Conservation (phyloP, 164 flowering plant species). For the Umbilicus rupestris region DNA sequence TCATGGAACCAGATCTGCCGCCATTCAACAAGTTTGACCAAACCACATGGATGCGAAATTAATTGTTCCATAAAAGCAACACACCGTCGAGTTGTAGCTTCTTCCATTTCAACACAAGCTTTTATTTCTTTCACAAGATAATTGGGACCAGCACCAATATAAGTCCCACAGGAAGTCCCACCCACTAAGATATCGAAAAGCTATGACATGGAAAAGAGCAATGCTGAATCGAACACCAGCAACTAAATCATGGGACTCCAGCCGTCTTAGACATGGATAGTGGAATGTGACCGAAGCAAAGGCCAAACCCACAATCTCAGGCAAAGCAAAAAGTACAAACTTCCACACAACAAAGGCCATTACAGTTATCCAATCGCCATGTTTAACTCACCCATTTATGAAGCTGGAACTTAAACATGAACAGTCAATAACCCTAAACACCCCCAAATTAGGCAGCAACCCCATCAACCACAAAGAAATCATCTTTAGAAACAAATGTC, state of each 20-base stretch:
- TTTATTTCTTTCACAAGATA: neutral
- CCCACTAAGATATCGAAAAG: neutral
- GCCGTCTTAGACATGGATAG: neutral
- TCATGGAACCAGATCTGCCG: neutral
- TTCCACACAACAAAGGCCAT: neutral
- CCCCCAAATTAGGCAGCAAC: too few relatives aligned
- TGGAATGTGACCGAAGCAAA: neutral
- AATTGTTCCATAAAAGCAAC: neutral
- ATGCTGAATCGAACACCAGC: neutral
- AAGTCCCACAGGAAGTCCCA: neutral
- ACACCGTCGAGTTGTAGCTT: neutral
- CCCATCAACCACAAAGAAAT: too few relatives aligned
- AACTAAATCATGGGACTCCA: neutral
- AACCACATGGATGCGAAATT: neutral
- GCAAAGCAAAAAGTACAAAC: neutral
- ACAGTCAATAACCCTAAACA: too few relatives aligned
- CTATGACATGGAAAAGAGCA: neutral
- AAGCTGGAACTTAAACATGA: neutral
- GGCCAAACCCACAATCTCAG: neutral
- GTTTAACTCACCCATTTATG: neutral
- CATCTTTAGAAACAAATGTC: too few relatives aligned
- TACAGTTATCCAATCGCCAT: neutral
- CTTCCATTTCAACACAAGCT: conserved; percentile 2
- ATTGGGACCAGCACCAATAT: neutral
- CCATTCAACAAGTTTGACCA: neutral